These are phyloP conservation scores for Aegilops bicornis DNA, from an alignment of 176 grass and related monocot species.

Conservation along the genomic window DNA sequence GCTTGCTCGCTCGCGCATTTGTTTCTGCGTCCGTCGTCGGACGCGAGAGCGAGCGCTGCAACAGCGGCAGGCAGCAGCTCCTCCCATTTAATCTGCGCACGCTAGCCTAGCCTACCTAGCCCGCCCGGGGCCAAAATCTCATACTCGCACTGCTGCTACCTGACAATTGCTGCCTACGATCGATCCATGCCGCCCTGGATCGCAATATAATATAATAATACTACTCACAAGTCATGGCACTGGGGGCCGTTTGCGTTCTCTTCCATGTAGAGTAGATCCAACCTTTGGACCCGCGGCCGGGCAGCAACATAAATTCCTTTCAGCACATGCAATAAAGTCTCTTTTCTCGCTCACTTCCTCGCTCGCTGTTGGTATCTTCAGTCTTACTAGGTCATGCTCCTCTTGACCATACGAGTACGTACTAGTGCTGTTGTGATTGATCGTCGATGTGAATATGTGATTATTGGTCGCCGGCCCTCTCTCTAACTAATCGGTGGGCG, in stretches of 20 bases:
- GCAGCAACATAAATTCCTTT: constrained; percentile 24
- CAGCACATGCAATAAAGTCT: constrained; percentile 34
- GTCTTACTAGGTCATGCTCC: background rate
- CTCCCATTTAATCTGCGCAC: background rate
- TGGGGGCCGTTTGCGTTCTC: background rate
- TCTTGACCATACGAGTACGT: background rate
- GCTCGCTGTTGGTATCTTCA: background rate
- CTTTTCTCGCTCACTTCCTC: background rate
- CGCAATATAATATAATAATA: background rate
- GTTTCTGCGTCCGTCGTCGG: constrained; percentile 20
- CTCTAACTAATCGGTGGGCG: background rate
- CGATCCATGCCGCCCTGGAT: constrained; percentile 2
- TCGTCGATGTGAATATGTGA: background rate
- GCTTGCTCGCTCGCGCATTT: constrained; percentile 47
- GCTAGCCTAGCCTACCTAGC: background rate
- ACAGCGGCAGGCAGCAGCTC: background rate
- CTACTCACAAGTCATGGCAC: background rate
- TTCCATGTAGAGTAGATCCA: constrained; percentile 33
- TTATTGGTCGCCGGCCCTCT: background rate
- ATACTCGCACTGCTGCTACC: background rate
- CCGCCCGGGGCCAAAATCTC: background rate
- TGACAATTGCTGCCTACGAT: constrained; percentile 17
- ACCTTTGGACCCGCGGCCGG: constrained; percentile 10
- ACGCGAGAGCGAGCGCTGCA: constrained; percentile 1
- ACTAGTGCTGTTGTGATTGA: background rate